Percentiles rank a stretch among this genome's conserved stretches.
phyloP scores from a whole-genome alignment of 2,329 filamentous ascomycete genomes.

The Penicillium digitatum region DNA sequence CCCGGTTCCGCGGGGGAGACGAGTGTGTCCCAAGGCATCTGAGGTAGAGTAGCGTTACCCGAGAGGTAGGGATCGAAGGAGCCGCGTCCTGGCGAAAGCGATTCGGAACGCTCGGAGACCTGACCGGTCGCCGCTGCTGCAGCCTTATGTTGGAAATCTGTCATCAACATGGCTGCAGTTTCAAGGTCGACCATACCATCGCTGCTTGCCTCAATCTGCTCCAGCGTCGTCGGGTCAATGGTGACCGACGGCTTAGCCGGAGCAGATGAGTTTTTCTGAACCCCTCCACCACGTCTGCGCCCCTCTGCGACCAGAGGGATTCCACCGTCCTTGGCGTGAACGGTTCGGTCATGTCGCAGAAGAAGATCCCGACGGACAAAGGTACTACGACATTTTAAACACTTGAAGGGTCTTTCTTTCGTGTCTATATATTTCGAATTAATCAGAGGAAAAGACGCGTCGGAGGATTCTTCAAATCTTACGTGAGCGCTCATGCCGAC shows the following conservation, averaged over 20 bases:
- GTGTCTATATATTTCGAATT: conserved; percentile 62
- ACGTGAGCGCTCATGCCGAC: conserved; percentile 96
- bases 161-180: conserved; percentile 96
- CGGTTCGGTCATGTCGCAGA: conserved; percentile 93
- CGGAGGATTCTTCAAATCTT: conserved; percentile 51
- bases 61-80: conserved; percentile 70
- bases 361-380: conserved; percentile 96
- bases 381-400: conserved; percentile 94
- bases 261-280: conserved; percentile 37
- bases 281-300: conserved; percentile 60
- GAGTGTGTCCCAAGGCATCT: conserved; percentile 89
- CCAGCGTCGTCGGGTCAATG: conserved; percentile 79
- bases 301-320: conserved; percentile 90
- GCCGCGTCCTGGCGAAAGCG: conserved; percentile 66
- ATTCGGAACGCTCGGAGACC: conserved; percentile 52
- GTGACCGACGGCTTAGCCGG: conserved; percentile 74
- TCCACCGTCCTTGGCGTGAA: conserved; percentile 96
- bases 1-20: conserved; percentile 63
- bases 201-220: conserved; percentile 87
- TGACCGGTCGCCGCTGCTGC: conserved; percentile 60
- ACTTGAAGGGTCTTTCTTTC: conserved; percentile 98
- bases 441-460: not conserved
- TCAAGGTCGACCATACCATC: conserved; percentile 94
- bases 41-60: conserved; percentile 74
- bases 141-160: conserved; percentile 94